Percentiles rank a stretch among this genome's conserved stretches.
phyloP scores from a whole-genome alignment of 768 basidiomycete species.

The Phaeotremella fagi region DNA sequence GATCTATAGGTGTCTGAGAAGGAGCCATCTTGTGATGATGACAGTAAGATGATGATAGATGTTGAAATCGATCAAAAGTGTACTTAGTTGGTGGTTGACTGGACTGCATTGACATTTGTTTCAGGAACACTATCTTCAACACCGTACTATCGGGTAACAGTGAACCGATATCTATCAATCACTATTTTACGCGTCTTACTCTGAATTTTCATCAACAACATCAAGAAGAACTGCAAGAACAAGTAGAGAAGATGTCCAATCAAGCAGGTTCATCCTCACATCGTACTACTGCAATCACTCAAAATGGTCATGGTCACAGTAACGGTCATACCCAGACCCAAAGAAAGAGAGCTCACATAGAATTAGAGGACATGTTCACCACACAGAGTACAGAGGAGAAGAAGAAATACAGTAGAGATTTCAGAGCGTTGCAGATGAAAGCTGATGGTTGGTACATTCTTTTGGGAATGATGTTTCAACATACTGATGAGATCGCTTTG shows the following conservation, averaged over 20 bases:
- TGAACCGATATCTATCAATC: too few species aligned
- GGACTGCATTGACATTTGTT: not conserved
- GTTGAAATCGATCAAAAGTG: too few species aligned
- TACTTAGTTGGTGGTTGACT: too few species aligned
- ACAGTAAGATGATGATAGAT: too few species aligned
- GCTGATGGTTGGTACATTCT: slow-evolving; percentile 34
- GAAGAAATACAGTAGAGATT: slow-evolving; percentile 16
- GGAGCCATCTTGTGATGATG: too few species aligned
- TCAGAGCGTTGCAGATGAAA: slow-evolving; percentile 24
- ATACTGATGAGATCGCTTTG: not conserved
- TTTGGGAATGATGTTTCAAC: too few species aligned
- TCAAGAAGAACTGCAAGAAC: too few species aligned
- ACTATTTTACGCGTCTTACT: not conserved
- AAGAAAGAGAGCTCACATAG: not conserved
- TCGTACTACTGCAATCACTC: too few species aligned
- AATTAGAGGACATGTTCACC: slow-evolving; percentile 24
- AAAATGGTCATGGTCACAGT: not conserved
- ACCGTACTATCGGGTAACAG: too few species aligned
- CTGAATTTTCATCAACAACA: too few species aligned
- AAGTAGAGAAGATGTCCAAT: not conserved
- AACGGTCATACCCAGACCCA: not conserved
- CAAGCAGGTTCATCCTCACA: not conserved
- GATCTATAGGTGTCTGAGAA: slow-evolving; percentile 4
- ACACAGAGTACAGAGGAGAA: slow-evolving; percentile 18
- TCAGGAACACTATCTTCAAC: too few species aligned